A percentile compares a stretch with the other conserved stretches of the same genome.
These are phyloP conservation scores for Populus hybrid DNA, from an alignment of 441 rosid genomes.

Conservation along the genomic window DNA sequence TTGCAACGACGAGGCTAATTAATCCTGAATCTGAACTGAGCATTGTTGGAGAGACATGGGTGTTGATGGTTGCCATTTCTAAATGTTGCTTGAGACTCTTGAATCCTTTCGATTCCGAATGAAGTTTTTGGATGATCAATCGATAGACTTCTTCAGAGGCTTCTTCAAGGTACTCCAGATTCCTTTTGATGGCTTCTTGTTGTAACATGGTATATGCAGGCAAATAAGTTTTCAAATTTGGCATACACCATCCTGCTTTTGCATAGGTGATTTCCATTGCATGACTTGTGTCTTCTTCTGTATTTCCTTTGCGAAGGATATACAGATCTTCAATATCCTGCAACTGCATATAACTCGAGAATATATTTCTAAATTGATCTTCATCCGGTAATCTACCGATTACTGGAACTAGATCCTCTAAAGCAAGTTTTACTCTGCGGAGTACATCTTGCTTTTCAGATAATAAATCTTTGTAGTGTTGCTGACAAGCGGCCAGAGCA, in stretches of 20 bases:
- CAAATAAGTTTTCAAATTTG: neutral
- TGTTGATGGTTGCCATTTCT: neutral
- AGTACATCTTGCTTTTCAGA: neutral
- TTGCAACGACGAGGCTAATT: neutral
- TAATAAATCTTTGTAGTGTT: neutral
- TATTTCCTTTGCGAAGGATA: neutral
- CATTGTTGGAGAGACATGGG: neutral
- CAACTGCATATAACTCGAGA: neutral
- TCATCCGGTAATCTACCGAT: neutral
- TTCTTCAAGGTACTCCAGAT: neutral
- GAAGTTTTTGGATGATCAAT: neutral
- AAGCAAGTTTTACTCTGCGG: neutral
- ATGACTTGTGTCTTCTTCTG: neutral
- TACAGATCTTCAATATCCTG: neutral
- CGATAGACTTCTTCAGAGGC: neutral
- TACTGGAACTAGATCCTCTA: neutral
- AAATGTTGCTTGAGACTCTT: neutral
- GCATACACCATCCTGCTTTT: neutral
- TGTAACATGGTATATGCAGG: neutral
- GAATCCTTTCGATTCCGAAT: neutral
- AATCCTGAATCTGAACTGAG: neutral
- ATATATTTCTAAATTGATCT: neutral
- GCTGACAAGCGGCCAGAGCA: neutral
- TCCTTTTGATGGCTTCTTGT: neutral
- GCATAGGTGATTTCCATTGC: neutral